Evolutionary conservation across 2,329 filamentous ascomycete species (phyloP).

Genomic region (Talaromyces marneffei): DNA sequence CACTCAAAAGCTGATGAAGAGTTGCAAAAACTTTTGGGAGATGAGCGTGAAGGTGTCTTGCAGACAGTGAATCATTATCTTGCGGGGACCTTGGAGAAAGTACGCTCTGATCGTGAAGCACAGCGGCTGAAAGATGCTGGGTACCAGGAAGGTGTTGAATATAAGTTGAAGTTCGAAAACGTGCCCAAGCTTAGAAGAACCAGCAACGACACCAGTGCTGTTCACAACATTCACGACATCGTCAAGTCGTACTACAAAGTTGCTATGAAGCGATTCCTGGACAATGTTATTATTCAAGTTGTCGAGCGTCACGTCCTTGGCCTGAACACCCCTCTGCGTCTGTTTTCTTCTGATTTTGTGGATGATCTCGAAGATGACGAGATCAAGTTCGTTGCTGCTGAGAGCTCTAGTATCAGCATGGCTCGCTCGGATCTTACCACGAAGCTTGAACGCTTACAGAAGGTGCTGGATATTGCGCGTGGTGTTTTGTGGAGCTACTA

Average conservation of each 20-base stretch:
- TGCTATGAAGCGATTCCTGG: conserved; percentile 56
- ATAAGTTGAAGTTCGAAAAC: conserved; percentile 8
- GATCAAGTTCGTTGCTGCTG: conserved; percentile 54
- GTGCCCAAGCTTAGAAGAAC: conserved; percentile 17
- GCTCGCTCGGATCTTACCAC: neutral
- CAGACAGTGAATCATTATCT: conserved; percentile 51
- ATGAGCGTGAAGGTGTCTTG: conserved; percentile 44
- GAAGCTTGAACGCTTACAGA: neutral
- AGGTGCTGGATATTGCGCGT: neutral
- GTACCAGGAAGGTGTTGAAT: neutral
- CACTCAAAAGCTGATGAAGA: conserved; percentile 39
- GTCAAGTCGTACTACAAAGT: conserved; percentile 59
- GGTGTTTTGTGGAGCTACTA: neutral
- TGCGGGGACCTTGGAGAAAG: conserved; percentile 34
- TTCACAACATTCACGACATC: conserved; percentile 55
- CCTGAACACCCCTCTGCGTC: conserved; percentile 45
- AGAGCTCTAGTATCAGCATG: conserved; percentile 37
- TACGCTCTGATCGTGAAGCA: conserved; percentile 17
- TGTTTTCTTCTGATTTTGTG: conserved; percentile 50
- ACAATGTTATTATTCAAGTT: conserved; percentile 55
- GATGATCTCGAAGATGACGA: conserved; percentile 44
- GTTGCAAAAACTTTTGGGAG: conserved; percentile 45
- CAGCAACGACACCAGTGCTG: conserved; percentile 36
- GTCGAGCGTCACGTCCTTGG: conserved; percentile 51
- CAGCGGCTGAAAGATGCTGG: conserved; percentile 9